Base-by-base conservation (phyloP, 2,329 filamentous ascomycete species). In the Aspergillus sp. region DNA sequence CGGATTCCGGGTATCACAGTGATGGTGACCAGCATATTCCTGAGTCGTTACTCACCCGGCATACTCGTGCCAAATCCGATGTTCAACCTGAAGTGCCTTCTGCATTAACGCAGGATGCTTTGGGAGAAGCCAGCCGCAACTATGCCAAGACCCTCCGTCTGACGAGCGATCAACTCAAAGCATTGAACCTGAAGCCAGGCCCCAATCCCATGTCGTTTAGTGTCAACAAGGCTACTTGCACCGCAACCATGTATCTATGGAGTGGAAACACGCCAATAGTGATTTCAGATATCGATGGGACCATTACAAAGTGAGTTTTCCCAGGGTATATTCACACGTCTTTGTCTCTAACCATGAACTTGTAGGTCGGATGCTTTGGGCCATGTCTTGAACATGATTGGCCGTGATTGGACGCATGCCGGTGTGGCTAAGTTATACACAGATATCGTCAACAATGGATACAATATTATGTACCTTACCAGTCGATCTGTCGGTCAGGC, bases 381-480 rank as follows among this genome's bases (percentile, higher is more conserved):
- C 12, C 93, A 98, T 62, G 88, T 98, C 39, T 72, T 97, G 46
- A 97, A 91, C 73, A 93, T 93, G 82, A 91, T 98, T 55, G 93
- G 93, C 38, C 85, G 93, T 43, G 93, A 98, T 69, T 98, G 93
- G 93, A 98, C 93, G 3, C 93, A 98, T 66, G 81, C 90, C 13
- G 93, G 93, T 33, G 91, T 98, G 20, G 94, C 93, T 19, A 98
- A 98, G 72, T 78, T 98, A 7, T 98, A 97, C 70, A 93, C 87
- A 43, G 94, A 98, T 58, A 98, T 98, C 57, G 83, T 84, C 1
- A 84, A 86, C 59, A 98, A 98, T 61, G 93, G 93, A 5, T 98
- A 97, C 76, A 97, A 98, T 67, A 94, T 98, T 63, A 90, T 98
- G 80, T 98, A 98, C 65, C 79, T 98, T 41, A 98, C 93, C 0